Percentiles rank a stretch among this genome's conserved stretches.
Evolutionary conservation across 1,139 yeast species (phyloP).

Genomic region (Arxiozyma heterogenica): DNA sequence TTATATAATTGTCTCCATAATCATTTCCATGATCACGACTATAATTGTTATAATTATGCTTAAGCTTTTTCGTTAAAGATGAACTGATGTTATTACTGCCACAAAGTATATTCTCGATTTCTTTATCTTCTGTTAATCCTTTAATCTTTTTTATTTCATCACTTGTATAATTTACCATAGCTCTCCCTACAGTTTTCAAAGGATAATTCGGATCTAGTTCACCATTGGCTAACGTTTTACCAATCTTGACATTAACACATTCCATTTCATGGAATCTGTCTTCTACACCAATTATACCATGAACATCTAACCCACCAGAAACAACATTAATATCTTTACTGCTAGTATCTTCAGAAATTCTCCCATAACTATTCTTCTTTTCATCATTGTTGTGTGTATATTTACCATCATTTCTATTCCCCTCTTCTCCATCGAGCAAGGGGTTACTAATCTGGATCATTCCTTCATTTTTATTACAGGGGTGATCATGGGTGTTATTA

Average conservation of each 20-base stretch:
- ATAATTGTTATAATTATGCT: background rate
- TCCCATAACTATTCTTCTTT: slow-evolving; percentile 40
- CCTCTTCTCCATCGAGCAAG: background rate
- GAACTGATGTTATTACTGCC: slow-evolving; percentile 48
- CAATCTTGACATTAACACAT: slow-evolving; percentile 68
- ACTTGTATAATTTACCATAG: slow-evolving; percentile 86
- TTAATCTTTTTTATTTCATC: slow-evolving; percentile 67
- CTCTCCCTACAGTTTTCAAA: slow-evolving; percentile 64
- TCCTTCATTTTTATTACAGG: background rate
- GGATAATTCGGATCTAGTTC: slow-evolving; percentile 36
- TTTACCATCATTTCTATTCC: background rate
- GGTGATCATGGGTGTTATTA: background rate
- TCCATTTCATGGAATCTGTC: slow-evolving; percentile 86
- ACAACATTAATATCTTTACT: background rate
- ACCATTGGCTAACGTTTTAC: slow-evolving; percentile 36
- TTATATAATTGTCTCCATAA: background rate
- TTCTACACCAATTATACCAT: slow-evolving; percentile 63
- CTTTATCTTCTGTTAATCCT: slow-evolving; percentile 61
- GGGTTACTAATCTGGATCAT: background rate
- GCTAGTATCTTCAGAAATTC: background rate
- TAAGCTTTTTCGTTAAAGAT: background rate
- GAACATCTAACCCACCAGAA: slow-evolving; percentile 51
- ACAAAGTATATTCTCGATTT: slow-evolving; percentile 65
- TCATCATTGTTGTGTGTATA: background rate
- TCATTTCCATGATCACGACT: slow-evolving; percentile 40